A percentile compares a stretch with the other conserved stretches of the same genome.
Evolutionary conservation across 495 filamentous ascomycete genomes (phyloP).

Genomic region (Hamigera avellanea): DNA sequence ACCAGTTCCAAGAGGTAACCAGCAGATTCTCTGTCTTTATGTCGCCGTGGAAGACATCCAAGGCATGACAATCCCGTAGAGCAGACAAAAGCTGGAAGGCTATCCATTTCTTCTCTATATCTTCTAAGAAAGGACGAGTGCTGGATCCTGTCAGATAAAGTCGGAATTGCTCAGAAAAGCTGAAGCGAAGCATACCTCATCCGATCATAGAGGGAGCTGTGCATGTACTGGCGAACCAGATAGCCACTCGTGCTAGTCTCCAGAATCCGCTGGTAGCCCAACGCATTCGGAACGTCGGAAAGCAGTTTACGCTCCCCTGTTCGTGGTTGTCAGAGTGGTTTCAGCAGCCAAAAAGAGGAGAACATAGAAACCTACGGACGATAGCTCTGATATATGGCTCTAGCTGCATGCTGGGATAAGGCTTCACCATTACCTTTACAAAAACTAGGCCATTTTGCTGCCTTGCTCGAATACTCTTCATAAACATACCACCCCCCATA

Average conservation of each 20-base stretch:
- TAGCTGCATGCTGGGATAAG: slow-evolving; percentile 63
- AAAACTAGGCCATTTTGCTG: slow-evolving; percentile 83
- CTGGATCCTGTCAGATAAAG: slow-evolving; percentile 28
- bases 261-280: slow-evolving; percentile 78
- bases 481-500: slow-evolving; percentile 86
- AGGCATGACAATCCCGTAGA: slow-evolving; percentile 79
- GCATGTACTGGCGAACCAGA: slow-evolving; percentile 89
- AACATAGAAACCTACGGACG: slow-evolving; percentile 46
- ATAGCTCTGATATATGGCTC: slow-evolving; percentile 66
- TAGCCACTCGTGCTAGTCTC: slow-evolving; percentile 88
- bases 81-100: slow-evolving; percentile 93
- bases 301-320: slow-evolving; percentile 71
- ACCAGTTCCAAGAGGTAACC: slow-evolving; percentile 99
- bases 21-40: slow-evolving; percentile 97
- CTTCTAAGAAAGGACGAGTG: slow-evolving; percentile 92
- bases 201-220: slow-evolving; percentile 95
- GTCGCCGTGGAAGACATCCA: slow-evolving; percentile 92
- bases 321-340: slow-evolving; percentile 11
- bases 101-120: slow-evolving; percentile 98
- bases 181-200: too few relatives aligned
- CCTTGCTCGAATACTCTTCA: slow-evolving; percentile 89
- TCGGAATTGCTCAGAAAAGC: too few relatives aligned
- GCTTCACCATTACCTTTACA: slow-evolving; percentile 90
- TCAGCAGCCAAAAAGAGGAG: background rate
- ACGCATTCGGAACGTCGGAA: slow-evolving; percentile 77